phyloP scores from a whole-genome alignment of 306 rosid species.

The Prunus kanzakura region DNA sequence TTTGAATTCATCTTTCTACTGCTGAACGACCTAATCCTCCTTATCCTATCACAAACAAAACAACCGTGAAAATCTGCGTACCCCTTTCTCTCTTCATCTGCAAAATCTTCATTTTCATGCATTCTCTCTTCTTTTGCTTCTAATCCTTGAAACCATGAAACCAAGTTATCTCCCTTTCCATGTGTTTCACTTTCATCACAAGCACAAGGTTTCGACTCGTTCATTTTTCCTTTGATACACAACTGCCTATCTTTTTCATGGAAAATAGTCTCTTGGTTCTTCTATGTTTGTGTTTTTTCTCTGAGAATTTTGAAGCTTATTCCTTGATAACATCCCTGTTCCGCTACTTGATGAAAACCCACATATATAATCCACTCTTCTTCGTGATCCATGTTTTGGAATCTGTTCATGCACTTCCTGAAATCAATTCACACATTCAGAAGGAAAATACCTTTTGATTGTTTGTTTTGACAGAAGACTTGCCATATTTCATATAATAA shows the following conservation, averaged over 20 bases:
- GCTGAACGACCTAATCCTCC: conserved; percentile 71
- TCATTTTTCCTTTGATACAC: conserved; percentile 26
- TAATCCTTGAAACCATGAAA: conserved; percentile 40
- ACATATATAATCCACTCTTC: conserved; percentile 21
- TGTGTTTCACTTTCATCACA: conserved; percentile 20
- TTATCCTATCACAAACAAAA: conserved; percentile 36
- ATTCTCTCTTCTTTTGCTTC: conserved; percentile 39
- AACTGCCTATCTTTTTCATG: conserved; percentile 6
- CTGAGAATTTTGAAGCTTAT: conserved; percentile 25
- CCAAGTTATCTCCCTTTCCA: not conserved
- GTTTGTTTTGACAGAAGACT: conserved; percentile 25
- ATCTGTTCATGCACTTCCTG: conserved; percentile 81
- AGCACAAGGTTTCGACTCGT: conserved; percentile 2
- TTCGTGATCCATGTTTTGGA: conserved; percentile 61
- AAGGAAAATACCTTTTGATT: conserved; percentile 63
- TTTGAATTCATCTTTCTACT: conserved; percentile 67
- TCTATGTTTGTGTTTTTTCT: conserved; percentile 13
- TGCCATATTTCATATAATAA: not conserved
- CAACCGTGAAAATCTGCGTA: conserved; percentile 53
- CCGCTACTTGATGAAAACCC: conserved; percentile 39
- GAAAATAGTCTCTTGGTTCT: conserved; percentile 22
- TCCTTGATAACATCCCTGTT: conserved; percentile 30
- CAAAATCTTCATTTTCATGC: conserved; percentile 22
- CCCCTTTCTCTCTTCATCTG: conserved; percentile 34
- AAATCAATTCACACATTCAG: conserved; percentile 74